These are phyloP conservation scores for Leccinum imitatum DNA, from an alignment of 768 basidiomycete genomes.

Conservation along the genomic window DNA sequence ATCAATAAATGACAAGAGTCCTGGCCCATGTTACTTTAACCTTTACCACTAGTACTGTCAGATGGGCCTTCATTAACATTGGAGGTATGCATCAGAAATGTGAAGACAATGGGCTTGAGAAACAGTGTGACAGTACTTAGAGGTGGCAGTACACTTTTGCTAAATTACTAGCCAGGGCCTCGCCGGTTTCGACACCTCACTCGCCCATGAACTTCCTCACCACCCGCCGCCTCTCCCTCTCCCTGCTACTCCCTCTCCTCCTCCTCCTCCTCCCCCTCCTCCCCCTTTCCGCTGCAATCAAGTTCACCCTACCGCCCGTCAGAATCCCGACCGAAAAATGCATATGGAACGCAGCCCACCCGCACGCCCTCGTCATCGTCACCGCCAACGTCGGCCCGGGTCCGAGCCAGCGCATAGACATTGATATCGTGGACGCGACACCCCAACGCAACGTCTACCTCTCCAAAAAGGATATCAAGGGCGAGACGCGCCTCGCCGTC, in stretches of 20 bases:
- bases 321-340: constrained; percentile 80
- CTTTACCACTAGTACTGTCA: no score
- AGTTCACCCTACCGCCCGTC: constrained; percentile 74
- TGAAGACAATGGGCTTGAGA: no score
- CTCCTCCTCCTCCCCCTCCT: constrained; percentile 29
- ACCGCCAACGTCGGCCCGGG: constrained; percentile 89
- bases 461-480: constrained; percentile 83
- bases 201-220: constrained; percentile 5
- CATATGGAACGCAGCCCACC: constrained; percentile 92
- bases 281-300: constrained; percentile 59
- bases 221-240: not conserved
- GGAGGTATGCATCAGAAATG: no score
- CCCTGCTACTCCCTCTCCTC: not conserved
- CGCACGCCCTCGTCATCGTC: constrained; percentile 88
- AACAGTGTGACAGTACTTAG: no score
- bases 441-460: constrained; percentile 86
- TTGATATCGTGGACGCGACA: constrained; percentile 91
- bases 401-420: constrained; percentile 78
- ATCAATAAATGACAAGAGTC: no score
- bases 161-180: not conserved
- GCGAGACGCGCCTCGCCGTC: constrained; percentile 89
- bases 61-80: no score
- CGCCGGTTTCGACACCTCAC: not conserved
- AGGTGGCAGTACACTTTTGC: not conserved
- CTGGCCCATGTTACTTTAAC: no score